Evolutionary conservation across 164 flowering plant species (phyloP).

Genomic region (Stephania cephalantha): DNA sequence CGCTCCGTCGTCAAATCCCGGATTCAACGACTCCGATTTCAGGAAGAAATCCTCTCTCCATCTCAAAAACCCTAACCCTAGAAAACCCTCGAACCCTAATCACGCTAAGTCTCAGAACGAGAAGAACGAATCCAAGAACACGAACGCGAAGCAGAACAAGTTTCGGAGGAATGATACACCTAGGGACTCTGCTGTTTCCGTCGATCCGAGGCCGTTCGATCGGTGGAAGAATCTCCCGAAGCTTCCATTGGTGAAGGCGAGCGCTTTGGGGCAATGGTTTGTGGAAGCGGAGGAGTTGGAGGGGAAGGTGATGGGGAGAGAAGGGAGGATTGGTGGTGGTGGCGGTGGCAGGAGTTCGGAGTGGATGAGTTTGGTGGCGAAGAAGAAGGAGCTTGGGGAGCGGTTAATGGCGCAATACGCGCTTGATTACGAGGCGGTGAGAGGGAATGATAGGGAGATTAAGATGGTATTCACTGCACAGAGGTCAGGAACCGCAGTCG

Average conservation of each 20-base stretch:
- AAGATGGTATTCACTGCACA: slow-evolving; percentile 75
- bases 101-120: not conserved
- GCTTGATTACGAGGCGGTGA: slow-evolving; percentile 53
- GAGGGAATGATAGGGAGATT: slow-evolving; percentile 71
- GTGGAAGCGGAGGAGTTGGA: slow-evolving; percentile 65
- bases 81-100: slow-evolving; percentile 3
- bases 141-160: slow-evolving; percentile 1
- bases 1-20: slow-evolving; percentile 33
- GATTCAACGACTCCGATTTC: slow-evolving; percentile 79
- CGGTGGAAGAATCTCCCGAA: slow-evolving; percentile 57
- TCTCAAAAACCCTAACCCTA: slow-evolving; percentile 14
- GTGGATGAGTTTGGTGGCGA: slow-evolving; percentile 52
- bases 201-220: slow-evolving; percentile 14
- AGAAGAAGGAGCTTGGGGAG: slow-evolving; percentile 74
- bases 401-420: slow-evolving; percentile 69
- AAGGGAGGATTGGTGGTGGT: slow-evolving; percentile 27
- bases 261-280: slow-evolving; percentile 58
- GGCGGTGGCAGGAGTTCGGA: slow-evolving; percentile 37
- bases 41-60: slow-evolving; percentile 49
- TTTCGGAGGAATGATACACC: slow-evolving; percentile 1
- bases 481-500: slow-evolving; percentile 82
- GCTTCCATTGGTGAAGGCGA: slow-evolving; percentile 68
- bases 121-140: not conserved
- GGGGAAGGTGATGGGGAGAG: slow-evolving; percentile 49
- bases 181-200: slow-evolving; percentile 1